Percentiles rank a stretch among this genome's conserved stretches.
Evolutionary conservation across 2,329 filamentous ascomycete genomes (phyloP).

Genomic region (Beauveria scarabaeidicola): DNA sequence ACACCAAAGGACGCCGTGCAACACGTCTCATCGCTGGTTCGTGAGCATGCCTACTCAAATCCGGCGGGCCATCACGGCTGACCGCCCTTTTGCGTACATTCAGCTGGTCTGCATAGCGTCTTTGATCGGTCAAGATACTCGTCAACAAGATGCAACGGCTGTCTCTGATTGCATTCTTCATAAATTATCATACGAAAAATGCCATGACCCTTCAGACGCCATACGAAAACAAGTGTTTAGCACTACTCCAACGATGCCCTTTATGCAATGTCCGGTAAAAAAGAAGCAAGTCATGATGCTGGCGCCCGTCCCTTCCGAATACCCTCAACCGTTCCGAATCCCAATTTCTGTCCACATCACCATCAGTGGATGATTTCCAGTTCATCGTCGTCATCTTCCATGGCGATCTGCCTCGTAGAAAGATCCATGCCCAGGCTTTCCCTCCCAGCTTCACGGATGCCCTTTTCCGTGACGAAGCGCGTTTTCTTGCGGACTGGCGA

Average conservation of each 20-base stretch:
- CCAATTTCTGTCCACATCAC: neutral
- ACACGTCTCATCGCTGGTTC: neutral
- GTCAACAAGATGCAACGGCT: neutral
- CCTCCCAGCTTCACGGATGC: constrained; percentile 66
- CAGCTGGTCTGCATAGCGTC: neutral
- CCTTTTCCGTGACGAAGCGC: constrained; percentile 69
- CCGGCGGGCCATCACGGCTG: neutral
- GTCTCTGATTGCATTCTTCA: neutral
- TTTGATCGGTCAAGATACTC: neutral
- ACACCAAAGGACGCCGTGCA: neutral
- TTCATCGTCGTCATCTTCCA: constrained; percentile 39
- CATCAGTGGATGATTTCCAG: constrained; percentile 36
- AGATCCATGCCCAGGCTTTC: constrained; percentile 59
- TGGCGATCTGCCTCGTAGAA: constrained; percentile 24
- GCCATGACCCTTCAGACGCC: neutral
- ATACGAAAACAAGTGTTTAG: neutral
- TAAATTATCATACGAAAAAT: constrained; percentile 8
- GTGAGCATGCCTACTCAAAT: neutral
- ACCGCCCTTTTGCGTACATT: neutral
- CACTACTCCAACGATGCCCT: constrained; percentile 3
- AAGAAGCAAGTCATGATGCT: neutral
- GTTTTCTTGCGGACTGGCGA: constrained; percentile 61
- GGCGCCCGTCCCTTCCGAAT: neutral
- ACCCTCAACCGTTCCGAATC: neutral
- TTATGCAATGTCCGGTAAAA: neutral